These are phyloP conservation scores for Apiospora arundinis DNA, from an alignment of 2,329 filamentous ascomycete species.

Conservation along the genomic window DNA sequence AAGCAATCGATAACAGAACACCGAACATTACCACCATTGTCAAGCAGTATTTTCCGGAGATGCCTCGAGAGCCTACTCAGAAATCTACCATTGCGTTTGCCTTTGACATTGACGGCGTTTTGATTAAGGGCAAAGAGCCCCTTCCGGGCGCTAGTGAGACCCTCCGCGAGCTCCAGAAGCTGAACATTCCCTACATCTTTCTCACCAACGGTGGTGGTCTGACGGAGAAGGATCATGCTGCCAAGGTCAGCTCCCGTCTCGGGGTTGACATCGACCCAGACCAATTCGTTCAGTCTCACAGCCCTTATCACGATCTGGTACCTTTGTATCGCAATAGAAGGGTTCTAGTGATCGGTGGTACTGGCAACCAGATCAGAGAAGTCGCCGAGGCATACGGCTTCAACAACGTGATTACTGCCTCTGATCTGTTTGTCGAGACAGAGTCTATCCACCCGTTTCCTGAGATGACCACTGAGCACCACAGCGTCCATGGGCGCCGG, in stretches of 20 bases:
- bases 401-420: slow-evolving; percentile 44
- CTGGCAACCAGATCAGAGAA: slow-evolving; percentile 40
- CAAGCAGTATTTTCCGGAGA: neutral
- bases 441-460: slow-evolving; percentile 40
- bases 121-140: slow-evolving; percentile 67
- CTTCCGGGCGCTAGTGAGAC: slow-evolving; percentile 67
- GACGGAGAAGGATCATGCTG: slow-evolving; percentile 67
- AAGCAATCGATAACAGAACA: neutral
- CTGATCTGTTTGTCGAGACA: slow-evolving; percentile 38
- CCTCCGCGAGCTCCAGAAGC: slow-evolving; percentile 63
- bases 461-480: slow-evolving; percentile 43
- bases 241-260: slow-evolving; percentile 60
- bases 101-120: slow-evolving; percentile 63
- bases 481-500: slow-evolving; percentile 43
- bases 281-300: slow-evolving; percentile 76
- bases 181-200: slow-evolving; percentile 73
- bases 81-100: slow-evolving; percentile 36
- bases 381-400: slow-evolving; percentile 43
- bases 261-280: slow-evolving; percentile 51
- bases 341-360: slow-evolving; percentile 60
- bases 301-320: slow-evolving; percentile 69
- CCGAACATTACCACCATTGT: neutral
- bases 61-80: neutral
- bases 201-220: slow-evolving; percentile 78
- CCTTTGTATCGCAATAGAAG: slow-evolving; percentile 54